A percentile compares a stretch with the other conserved stretches of the same genome.
phyloP scores from a whole-genome alignment of 345 rosid species.

The Salix purpurea region DNA sequence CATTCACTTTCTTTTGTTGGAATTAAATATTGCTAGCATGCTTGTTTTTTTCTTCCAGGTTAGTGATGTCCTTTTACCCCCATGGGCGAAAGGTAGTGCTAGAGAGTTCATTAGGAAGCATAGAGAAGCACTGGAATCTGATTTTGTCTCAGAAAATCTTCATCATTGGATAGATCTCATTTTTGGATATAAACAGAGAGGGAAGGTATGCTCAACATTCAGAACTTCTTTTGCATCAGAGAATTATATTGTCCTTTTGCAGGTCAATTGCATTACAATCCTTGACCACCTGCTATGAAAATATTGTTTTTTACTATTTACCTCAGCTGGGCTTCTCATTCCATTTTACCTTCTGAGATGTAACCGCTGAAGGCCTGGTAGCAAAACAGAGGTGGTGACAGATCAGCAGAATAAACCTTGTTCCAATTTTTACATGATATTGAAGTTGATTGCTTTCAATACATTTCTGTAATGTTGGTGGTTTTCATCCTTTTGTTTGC shows the following conservation, averaged over 20 bases:
- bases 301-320: neutral
- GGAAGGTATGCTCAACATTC: conserved; percentile 56
- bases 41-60: conserved; percentile 46
- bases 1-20: neutral
- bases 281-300: neutral
- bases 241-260: neutral
- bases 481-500: neutral
- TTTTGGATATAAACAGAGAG: conserved; percentile 96
- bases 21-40: neutral
- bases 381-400: neutral
- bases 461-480: neutral
- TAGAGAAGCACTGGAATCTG: conserved; percentile 93
- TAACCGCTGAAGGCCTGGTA: neutral
- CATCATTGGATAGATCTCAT: conserved; percentile 99
- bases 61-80: conserved; percentile 84
- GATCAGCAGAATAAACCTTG: neutral
- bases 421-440: neutral
- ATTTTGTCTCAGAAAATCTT: conserved; percentile 90
- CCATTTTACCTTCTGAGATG: neutral
- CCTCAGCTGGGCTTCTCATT: neutral
- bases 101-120: conserved; percentile 91
- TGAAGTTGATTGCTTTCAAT: neutral
- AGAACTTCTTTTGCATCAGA: neutral
- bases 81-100: conserved; percentile 94
- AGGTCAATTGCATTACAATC: neutral